phyloP scores from a whole-genome alignment of 2,329 filamentous ascomycete species.

The Macrophomina phaseolina region DNA sequence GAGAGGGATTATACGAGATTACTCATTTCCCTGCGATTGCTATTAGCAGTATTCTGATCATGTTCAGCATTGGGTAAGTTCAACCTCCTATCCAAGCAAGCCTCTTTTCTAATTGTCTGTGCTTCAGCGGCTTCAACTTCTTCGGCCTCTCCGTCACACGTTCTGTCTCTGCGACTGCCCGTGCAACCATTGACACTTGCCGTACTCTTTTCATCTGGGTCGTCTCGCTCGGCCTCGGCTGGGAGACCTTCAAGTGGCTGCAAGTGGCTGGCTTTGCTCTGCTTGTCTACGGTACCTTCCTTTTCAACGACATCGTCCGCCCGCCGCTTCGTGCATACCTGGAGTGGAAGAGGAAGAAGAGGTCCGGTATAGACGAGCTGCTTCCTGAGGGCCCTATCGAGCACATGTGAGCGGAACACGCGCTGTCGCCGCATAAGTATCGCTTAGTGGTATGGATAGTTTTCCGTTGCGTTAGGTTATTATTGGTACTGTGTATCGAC shows the following conservation, averaged over 20 bases:
- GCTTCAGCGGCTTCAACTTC: conserved; percentile 88
- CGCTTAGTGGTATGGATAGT: too few relatives aligned
- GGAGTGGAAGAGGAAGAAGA: conserved; percentile 48
- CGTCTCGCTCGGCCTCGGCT: conserved; percentile 87
- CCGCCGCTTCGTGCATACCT: conserved; percentile 76
- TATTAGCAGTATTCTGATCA: conserved; percentile 83
- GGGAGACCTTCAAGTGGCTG: conserved; percentile 98
- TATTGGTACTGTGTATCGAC: too few relatives aligned
- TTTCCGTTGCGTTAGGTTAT: too few relatives aligned
- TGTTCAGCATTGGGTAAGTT: conserved; percentile 92
- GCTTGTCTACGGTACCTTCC: conserved; percentile 93
- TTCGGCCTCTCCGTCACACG: conserved; percentile 94
- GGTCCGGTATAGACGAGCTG: conserved; percentile 54
- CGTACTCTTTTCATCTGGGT: conserved; percentile 98
- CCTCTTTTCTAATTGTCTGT: background rate
- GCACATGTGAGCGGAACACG: conserved; percentile 51
- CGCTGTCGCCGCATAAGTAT: too few relatives aligned
- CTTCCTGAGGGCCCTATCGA: conserved; percentile 86
- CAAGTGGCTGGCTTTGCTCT: conserved; percentile 88
- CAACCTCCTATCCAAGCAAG: background rate
- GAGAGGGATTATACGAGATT: conserved; percentile 84
- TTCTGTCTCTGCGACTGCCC: conserved; percentile 85
- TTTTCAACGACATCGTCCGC: conserved; percentile 93
- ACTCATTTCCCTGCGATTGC: conserved; percentile 72
- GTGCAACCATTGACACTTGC: conserved; percentile 97